Conservation (phyloP, 208 protist species). For the Phytomonas sp. region DNA sequence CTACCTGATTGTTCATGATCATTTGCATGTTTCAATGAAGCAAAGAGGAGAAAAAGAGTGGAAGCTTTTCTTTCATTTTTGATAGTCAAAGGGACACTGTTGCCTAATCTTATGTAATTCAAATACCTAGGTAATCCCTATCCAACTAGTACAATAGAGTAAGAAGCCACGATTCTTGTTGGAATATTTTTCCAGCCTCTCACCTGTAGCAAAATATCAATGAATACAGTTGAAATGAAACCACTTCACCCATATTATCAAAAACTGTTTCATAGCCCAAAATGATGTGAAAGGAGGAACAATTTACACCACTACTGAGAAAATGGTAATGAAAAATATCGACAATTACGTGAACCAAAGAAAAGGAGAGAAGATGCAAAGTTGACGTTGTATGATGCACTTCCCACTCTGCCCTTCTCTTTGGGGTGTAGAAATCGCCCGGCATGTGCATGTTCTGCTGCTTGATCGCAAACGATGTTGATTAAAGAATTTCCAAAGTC, state of each 20-base stretch:
- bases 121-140: not conserved
- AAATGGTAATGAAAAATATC: not conserved
- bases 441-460: not conserved
- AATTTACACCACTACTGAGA: not conserved
- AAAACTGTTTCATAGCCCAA: not conserved
- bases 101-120: not conserved
- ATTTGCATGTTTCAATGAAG: not conserved
- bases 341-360: not conserved
- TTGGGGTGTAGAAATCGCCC: not conserved
- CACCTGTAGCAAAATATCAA: not conserved
- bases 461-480: not conserved
- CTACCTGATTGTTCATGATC: not conserved
- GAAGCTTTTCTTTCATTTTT: not conserved
- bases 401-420: not conserved
- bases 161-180: not conserved
- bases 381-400: not conserved
- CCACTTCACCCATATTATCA: not conserved
- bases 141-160: not conserved
- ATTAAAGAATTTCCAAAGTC: not conserved
- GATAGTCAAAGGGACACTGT: not conserved
- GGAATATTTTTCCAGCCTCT: not conserved
- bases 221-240: not conserved
- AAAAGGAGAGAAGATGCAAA: not conserved
- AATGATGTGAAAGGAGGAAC: not conserved
- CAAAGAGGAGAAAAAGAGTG: not conserved